Evolutionary conservation across 2,329 filamentous ascomycete genomes (phyloP).

Genomic region (Calonectria hongkongensis): DNA sequence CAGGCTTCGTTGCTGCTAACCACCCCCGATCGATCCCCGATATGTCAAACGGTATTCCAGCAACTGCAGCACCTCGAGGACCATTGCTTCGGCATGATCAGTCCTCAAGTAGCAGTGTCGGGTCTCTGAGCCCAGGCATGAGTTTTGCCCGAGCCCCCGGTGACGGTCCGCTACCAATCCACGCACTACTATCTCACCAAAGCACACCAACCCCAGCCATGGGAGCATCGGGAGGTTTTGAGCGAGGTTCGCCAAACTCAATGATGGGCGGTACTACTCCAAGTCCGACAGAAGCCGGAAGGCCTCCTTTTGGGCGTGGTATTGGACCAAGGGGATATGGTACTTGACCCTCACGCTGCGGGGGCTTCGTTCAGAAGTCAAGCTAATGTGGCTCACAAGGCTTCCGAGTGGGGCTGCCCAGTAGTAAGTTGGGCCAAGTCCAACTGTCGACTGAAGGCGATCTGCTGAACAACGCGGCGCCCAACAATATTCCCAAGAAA

Average conservation of each 20-base stretch:
- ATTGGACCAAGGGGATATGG: slow-evolving; percentile 59
- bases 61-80: slow-evolving; percentile 52
- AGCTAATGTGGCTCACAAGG: slow-evolving; percentile 59
- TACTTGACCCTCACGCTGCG: slow-evolving; percentile 52
- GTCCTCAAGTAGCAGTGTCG: slow-evolving; percentile 66
- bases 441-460: slow-evolving; percentile 57
- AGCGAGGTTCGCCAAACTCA: slow-evolving; percentile 48
- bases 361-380: slow-evolving; percentile 43
- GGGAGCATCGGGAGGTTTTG: slow-evolving; percentile 43
- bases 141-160: slow-evolving; percentile 64
- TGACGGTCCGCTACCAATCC: slow-evolving; percentile 73
- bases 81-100: slow-evolving; percentile 68
- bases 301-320: slow-evolving; percentile 48
- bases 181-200: slow-evolving; percentile 70
- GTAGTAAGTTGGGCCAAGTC: slow-evolving; percentile 57
- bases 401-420: slow-evolving; percentile 59
- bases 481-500: slow-evolving; percentile 47
- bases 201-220: slow-evolving; percentile 48
- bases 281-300: slow-evolving; percentile 53
- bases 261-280: slow-evolving; percentile 47
- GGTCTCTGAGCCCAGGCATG: slow-evolving; percentile 63
- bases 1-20: slow-evolving; percentile 57
- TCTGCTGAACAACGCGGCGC: slow-evolving; percentile 56
- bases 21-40: slow-evolving; percentile 56
- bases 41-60: slow-evolving; percentile 52